Evolutionary conservation across 1,284 basidiomycete species (phyloP), one percentile per base, ranked within the genome.

Genomic region (Cystobasidiaceae sp.): DNA sequence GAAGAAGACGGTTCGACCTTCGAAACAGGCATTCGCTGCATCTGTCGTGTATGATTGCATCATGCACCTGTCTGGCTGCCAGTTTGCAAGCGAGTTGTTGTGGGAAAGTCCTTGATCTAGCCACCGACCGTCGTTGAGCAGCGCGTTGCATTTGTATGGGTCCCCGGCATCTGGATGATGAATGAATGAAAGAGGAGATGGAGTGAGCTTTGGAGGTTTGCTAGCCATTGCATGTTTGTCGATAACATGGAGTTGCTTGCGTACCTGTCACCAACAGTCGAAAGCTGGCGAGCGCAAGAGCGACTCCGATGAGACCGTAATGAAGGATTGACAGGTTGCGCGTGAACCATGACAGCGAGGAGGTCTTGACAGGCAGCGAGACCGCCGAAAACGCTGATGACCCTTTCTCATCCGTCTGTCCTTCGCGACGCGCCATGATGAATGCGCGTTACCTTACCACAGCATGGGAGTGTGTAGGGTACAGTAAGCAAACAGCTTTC

Each of bases 1-100:
- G 75, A 93, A 93, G 51, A 88, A 78, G 28, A 89, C 80, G 11
- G 70, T 74, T 15, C 76, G 74, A 17, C 66, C 70, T 4, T 52
- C 43, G 1, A 75, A 46, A 49, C 74, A 75, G 50, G 75, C 72
- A 15, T 79, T 75, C 39, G 81, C 79, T 65, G 88, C 83, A 17
- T 77, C 77, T 5, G 82, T 74, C 60, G 80, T 80, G 74, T 89
- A 89, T 11, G 79, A 73, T 73, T 87, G 78, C 50, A 87, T 79
- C 83, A 89, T 89, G 72, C 88, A 90, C 30, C 88, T 89, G 70
- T 90, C 83, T 5, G 90, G 90, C 75, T 93, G 90, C 90, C 90
- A 93, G 73, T 85, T 56, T 15, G 15, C 15, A 21, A 43, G 34
- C 4, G 37, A 23, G 4, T 17, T n/a, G 5, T 17, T 33, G 5